phyloP scores from a whole-genome alignment of 1,284 basidiomycete species.

The Ganoderma sinense region DNA sequence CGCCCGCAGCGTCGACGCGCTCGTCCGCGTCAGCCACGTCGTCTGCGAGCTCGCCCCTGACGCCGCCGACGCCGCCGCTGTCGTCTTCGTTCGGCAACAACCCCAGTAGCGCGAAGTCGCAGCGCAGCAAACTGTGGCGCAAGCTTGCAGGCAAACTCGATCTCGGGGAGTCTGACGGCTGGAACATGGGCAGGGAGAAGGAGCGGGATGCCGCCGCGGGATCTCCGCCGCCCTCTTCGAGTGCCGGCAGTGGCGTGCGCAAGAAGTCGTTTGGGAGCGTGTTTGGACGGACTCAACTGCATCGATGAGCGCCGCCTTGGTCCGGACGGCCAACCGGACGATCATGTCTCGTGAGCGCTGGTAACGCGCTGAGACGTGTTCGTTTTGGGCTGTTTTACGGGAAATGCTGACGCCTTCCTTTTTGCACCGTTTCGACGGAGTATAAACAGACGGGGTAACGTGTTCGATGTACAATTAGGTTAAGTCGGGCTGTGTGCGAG shows the following conservation, averaged over 20 bases:
- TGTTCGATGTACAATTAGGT: not conserved
- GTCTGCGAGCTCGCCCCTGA: slow-evolving; percentile 23
- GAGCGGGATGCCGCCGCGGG: not conserved
- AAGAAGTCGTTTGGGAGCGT: slow-evolving; percentile 31
- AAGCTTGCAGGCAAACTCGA: slow-evolving; percentile 31
- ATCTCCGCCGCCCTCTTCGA: not conserved
- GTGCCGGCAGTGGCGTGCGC: slow-evolving; percentile 5
- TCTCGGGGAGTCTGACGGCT: slow-evolving; percentile 11
- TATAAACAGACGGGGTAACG: slow-evolving; percentile 14
- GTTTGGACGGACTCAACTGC: slow-evolving; percentile 20
- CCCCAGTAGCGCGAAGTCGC: slow-evolving; percentile 10
- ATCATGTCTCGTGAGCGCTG: slow-evolving; percentile 22
- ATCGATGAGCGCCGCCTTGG: slow-evolving; percentile 16
- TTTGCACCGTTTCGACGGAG: slow-evolving; percentile 1
- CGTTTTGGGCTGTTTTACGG: not conserved
- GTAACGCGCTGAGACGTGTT: not conserved
- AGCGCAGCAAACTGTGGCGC: slow-evolving; percentile 28
- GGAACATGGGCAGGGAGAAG: slow-evolving; percentile 10
- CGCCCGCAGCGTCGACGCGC: slow-evolving; percentile 20
- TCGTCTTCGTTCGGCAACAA: slow-evolving; percentile 10
- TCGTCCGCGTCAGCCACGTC: slow-evolving; percentile 26
- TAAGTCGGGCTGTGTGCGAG: not conserved
- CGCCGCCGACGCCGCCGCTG: slow-evolving; percentile 21
- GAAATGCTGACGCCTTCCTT: not conserved
- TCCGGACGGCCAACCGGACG: slow-evolving; percentile 27